Base-by-base conservation (phyloP, 306 rosid species). In the Begonia peltatifolia region DNA sequence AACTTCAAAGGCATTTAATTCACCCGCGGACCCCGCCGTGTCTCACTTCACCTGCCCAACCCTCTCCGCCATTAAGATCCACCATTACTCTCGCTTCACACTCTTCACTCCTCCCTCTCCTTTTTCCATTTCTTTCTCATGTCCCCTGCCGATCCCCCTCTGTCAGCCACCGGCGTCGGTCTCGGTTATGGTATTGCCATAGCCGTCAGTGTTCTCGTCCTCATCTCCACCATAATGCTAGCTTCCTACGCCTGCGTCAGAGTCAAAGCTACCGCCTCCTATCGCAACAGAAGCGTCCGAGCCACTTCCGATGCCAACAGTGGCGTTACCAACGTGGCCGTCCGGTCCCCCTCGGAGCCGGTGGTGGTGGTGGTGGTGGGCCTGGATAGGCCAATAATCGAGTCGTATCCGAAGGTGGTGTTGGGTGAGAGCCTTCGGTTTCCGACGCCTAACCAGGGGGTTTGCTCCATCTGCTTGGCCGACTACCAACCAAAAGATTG, bases 161-260 rank as follows among this genome's bases (percentile, higher is more conserved):
- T 58, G 9, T 41, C 71, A 23, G n/a, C 68, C 20, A n/a, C 82
- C 35, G 78, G 78, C n/a, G 82, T 68, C 1, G 75, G 84, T 20
- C 78, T 81, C 23, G 82, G 89, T 17, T 81, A 81, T 55, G 82
- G 82, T 68, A 81, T 81, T 0, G 80, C 84, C 55, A 78, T 81
- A 8, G 78, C 82, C n/a, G 72, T 81, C 14, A 78, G 82, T 76
- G 78, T 81, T 54, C 89, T 81, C 18, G 82, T 81, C 41, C 79
- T 81, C 62, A 67, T 81, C 66, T 78, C 89, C 59, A 69, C 82
- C 57, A 75, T 81, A 74, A 81, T 78, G 89, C 79, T 81, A 13
- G 74, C 75, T 25, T 81, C 84, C 42, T 81, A 81, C 59, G 68
- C 67, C 5, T 81, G 84, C 22, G 69, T 78, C 58, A 74, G 75